Evolutionary conservation across 331 rosid species (phyloP).

Genomic region (Quercus tomentella): DNA sequence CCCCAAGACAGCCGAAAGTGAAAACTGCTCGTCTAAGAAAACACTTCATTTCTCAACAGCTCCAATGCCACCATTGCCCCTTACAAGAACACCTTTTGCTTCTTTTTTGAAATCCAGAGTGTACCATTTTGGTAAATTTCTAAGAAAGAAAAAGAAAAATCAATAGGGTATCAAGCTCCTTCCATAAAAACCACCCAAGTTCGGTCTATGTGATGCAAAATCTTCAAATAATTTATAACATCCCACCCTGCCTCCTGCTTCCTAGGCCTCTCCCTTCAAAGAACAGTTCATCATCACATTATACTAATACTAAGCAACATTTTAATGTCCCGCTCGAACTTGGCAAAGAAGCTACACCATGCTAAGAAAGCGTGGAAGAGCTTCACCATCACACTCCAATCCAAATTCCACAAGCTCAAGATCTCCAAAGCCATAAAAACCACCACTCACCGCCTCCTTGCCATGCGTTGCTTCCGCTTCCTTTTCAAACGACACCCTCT

Average conservation of each 20-base stretch:
- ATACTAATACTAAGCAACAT: background rate
- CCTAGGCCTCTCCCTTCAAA: constrained; percentile 15
- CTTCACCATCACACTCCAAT: constrained; percentile 31
- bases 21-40: constrained; percentile 1
- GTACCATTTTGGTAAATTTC: constrained; percentile 10
- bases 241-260: constrained; percentile 1
- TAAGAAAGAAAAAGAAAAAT: constrained; percentile 3
- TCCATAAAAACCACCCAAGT: constrained; percentile 12
- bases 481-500: constrained; percentile 40
- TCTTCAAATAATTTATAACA: background rate
- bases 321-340: constrained; percentile 41
- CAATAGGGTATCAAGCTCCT: constrained; percentile 12
- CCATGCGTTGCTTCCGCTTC: constrained; percentile 28
- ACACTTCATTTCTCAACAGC: constrained; percentile 1
- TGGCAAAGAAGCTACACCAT: constrained; percentile 52
- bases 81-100: background rate
- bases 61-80: background rate
- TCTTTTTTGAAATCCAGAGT: background rate
- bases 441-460: constrained; percentile 32
- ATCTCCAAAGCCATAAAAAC: constrained; percentile 31
- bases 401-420: constrained; percentile 47
- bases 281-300: constrained; percentile 6
- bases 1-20: constrained; percentile 50
- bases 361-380: constrained; percentile 62
- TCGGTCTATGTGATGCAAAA: background rate